A percentile compares a stretch with the other conserved stretches of the same genome.
Conservation (phyloP, 495 filamentous ascomycete genomes). For the Lasiosphaeriaceae sp. region DNA sequence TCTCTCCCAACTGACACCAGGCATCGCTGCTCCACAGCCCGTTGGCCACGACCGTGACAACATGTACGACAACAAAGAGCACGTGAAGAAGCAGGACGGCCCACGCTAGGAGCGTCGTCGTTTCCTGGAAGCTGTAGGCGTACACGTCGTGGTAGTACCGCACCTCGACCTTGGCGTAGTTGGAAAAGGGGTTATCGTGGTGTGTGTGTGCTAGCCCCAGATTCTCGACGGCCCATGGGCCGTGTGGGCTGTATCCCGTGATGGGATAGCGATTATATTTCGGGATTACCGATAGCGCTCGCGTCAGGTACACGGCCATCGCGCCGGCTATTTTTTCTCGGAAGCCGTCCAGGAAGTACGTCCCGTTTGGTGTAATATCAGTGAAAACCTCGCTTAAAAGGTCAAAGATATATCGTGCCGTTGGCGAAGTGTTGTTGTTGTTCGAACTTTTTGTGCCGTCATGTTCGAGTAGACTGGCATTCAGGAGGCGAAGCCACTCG, state of each 20-base stretch:
- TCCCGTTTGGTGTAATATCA: too few relatives aligned
- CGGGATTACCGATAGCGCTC: too few relatives aligned
- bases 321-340: too few relatives aligned
- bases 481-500: not conserved
- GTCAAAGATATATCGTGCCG: not conserved
- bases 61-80: not conserved
- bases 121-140: not conserved
- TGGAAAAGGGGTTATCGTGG: not conserved
- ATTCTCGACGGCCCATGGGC: not conserved
- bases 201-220: not conserved
- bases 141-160: not conserved
- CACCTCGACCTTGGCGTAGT: not conserved
- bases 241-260: too few relatives aligned
- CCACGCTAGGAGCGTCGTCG: not conserved
- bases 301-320: too few relatives aligned
- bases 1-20: constrained; percentile 1
- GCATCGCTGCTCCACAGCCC: not conserved
- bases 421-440: too few relatives aligned
- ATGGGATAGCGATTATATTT: too few relatives aligned
- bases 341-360: too few relatives aligned
- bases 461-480: not conserved
- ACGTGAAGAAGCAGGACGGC: constrained; percentile 1
- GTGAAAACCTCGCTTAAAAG: not conserved
- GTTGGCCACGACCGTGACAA: not conserved
- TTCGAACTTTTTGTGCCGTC: not conserved